Evolutionary conservation across 306 rosid genomes (phyloP), one percentile per base, ranked within the genome.

Genomic region (Lathyrus sativus): DNA sequence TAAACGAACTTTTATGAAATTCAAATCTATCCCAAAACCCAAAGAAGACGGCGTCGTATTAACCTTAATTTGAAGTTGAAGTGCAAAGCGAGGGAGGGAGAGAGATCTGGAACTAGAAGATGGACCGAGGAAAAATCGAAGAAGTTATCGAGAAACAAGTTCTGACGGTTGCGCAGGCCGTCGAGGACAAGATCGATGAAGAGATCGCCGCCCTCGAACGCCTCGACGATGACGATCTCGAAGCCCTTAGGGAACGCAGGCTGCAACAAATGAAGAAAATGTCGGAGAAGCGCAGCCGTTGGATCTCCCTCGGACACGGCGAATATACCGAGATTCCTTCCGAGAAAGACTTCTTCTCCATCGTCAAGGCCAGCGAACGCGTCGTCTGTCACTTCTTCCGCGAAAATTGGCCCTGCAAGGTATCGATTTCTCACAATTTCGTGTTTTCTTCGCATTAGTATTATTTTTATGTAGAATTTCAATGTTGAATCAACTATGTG

Each of bases 361-460:
- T 83, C 38, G 99, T 93, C 61, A 93, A 90, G 81, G 96, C 96
- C 75, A 90, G 99, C 63, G 99, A 90, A n/a, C 99, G 97, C 67
- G 99, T 93, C 11, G 96, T 93, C 73, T 93, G 99, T 79, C 97
- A 93, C 67, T 93, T 93, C 83, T 93, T 81, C 76, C 97, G 99
- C 67, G 96, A 93, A 0, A 93, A 93, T 57, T 93, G 99, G 99
- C 99, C 99, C 70, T 93, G 97, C 74, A 93, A 93, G 97, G 97
- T 88, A 4, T n/a, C n/a, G n/a, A n/a, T n/a, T n/a, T n/a, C n/a
- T n/a, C 7, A 18, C 60, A 14, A 11, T 12, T n/a, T 18, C 39
- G 1, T 1, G 5, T 28, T 10, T 15, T 19, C 6, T 33, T 33
- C 13, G 17, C 24, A 7, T 57, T 14, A 1, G 15, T 58, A 33